phyloP scores from a whole-genome alignment of 306 rosid genomes.

The Geum urbanum region DNA sequence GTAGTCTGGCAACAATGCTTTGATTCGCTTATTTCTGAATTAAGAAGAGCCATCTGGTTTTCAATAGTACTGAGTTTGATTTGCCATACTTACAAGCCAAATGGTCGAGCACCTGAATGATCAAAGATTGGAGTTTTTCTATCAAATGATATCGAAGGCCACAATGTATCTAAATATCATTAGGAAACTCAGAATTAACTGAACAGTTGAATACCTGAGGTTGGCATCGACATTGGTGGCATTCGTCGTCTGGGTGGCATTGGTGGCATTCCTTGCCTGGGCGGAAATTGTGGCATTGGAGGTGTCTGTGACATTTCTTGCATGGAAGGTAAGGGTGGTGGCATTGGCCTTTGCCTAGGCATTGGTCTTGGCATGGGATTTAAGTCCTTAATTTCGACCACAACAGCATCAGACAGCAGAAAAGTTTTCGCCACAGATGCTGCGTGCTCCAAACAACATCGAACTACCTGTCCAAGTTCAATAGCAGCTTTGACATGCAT shows the following conservation, averaged over 20 bases:
- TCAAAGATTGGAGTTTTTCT: conserved; percentile 1
- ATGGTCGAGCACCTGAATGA: conserved; percentile 48
- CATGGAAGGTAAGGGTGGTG: conserved; percentile 1
- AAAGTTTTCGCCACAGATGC: conserved; percentile 83
- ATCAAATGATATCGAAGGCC: conserved; percentile 11
- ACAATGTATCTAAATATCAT: not conserved
- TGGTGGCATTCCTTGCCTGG: not conserved
- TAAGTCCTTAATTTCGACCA: conserved; percentile 51
- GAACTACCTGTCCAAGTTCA: conserved; percentile 56
- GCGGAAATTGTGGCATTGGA: not conserved
- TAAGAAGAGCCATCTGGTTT: not conserved
- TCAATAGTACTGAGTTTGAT: conserved; percentile 2
- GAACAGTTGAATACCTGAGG: conserved; percentile 32
- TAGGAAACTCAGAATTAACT: not conserved
- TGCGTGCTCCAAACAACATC: conserved; percentile 89
- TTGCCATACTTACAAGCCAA: conserved; percentile 32
- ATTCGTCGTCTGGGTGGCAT: conserved; percentile 20
- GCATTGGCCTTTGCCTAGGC: conserved; percentile 28
- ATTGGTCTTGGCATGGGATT: conserved; percentile 34
- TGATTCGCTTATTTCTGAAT: not conserved
- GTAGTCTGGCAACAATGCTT: not conserved
- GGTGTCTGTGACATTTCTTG: not conserved
- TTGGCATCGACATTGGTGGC: conserved; percentile 33
- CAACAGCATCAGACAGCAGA: conserved; percentile 80
- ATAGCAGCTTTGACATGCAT: not conserved